Conservation (phyloP, 148 eudicot genomes). For the Arbutus unedo region DNA sequence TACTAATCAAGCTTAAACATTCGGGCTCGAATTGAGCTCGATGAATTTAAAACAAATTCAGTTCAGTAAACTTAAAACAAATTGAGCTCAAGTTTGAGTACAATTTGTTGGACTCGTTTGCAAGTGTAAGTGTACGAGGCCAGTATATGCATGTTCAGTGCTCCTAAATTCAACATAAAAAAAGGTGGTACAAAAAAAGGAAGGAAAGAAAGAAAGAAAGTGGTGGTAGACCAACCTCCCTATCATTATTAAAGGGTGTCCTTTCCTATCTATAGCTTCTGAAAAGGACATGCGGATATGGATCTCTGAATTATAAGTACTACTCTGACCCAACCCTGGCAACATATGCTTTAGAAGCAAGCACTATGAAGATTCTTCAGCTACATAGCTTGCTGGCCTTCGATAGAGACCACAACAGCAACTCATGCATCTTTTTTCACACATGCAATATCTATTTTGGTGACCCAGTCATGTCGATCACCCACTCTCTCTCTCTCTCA, state of each 20-base stretch:
- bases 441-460: too few relatives aligned
- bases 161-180: background rate
- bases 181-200: background rate
- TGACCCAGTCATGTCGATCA: too few relatives aligned
- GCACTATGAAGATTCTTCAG: background rate
- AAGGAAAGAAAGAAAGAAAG: background rate
- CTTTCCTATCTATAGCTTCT: background rate
- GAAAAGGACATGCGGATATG: background rate
- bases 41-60: too few relatives aligned
- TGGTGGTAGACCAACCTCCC: background rate
- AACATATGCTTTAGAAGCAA: background rate
- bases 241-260: background rate
- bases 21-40: too few relatives aligned
- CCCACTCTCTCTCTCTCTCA: too few relatives aligned
- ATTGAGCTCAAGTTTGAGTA: too few relatives aligned
- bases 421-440: too few relatives aligned
- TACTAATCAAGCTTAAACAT: too few relatives aligned
- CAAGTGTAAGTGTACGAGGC: background rate
- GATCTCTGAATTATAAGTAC: background rate
- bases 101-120: too few relatives aligned
- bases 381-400: conserved; percentile 1
- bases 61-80: too few relatives aligned
- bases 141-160: background rate
- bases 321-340: background rate
- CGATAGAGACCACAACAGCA: too few relatives aligned